Evolutionary conservation across 768 basidiomycete genomes (phyloP).

Genomic region (Boletus rufocinnamomeus): DNA sequence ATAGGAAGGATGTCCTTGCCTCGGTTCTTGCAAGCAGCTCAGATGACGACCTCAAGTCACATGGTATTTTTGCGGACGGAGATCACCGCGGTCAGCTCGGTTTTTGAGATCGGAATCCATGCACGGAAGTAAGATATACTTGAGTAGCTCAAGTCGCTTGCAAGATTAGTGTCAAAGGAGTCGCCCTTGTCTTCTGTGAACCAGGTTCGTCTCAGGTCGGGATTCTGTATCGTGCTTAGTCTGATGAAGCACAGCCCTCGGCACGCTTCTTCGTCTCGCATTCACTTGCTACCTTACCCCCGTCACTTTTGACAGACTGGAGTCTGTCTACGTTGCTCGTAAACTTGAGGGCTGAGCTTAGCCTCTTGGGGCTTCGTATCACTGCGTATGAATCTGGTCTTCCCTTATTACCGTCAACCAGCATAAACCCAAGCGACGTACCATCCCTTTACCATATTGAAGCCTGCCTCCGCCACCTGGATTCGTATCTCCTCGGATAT

Average conservation of each 20-base stretch:
- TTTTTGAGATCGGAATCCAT: background rate
- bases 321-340: conserved; percentile 35
- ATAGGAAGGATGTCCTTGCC: conserved; percentile 52
- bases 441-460: conserved; percentile 50
- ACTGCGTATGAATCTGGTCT: conserved; percentile 44
- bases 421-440: conserved; percentile 18
- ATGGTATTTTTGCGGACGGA: conserved; percentile 61
- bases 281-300: conserved; percentile 50
- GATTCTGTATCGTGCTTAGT: background rate
- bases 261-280: conserved; percentile 55
- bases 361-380: conserved; percentile 41
- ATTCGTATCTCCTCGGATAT: conserved; percentile 60
- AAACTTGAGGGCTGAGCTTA: conserved; percentile 40
- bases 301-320: conserved; percentile 40
- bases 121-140: conserved; percentile 9
- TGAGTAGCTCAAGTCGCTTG: conserved; percentile 39
- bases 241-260: conserved; percentile 44
- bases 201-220: conserved; percentile 19
- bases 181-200: conserved; percentile 27
- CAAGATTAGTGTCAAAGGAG: conserved; percentile 39
- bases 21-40: conserved; percentile 37
- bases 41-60: conserved; percentile 49
- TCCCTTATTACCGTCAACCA: conserved; percentile 36
- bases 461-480: conserved; percentile 60
- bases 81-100: conserved; percentile 47